A percentile compares a stretch with the other conserved stretches of the same genome.
These are phyloP conservation scores for Hevea brasiliensis DNA, from an alignment of 345 rosid genomes.

Conservation along the genomic window DNA sequence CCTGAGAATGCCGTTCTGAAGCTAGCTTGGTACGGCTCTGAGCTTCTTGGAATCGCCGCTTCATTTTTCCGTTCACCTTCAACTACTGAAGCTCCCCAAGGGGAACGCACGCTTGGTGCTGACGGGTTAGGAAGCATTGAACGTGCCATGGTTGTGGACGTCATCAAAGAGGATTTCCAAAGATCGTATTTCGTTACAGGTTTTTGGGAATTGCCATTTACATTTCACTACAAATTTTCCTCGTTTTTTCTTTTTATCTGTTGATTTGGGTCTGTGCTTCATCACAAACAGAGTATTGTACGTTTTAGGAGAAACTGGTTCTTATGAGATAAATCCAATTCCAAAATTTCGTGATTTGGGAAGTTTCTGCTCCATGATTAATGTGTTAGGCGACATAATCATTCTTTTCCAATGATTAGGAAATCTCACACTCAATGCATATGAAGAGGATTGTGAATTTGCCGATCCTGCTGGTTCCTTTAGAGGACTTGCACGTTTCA, in stretches of 20 bases:
- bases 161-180: conserved; percentile 66
- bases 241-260: neutral
- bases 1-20: conserved; percentile 73
- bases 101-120: conserved; percentile 17
- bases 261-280: neutral
- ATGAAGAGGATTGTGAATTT: conserved; percentile 88
- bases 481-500: conserved; percentile 80
- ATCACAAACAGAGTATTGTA: too few relatives aligned
- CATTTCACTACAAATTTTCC: neutral
- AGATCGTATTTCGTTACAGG: conserved; percentile 95
- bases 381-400: too few relatives aligned
- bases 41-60: conserved; percentile 87
- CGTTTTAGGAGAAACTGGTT: neutral
- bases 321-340: too few relatives aligned
- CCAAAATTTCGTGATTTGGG: too few relatives aligned
- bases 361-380: too few relatives aligned
- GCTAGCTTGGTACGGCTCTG: conserved; percentile 92
- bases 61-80: conserved; percentile 60
- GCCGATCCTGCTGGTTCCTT: conserved; percentile 99
- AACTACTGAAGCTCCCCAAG: conserved; percentile 19
- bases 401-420: conserved; percentile 40
- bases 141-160: conserved; percentile 54
- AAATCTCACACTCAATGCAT: conserved; percentile 63
- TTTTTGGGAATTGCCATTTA: neutral
- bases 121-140: conserved; percentile 60